A percentile compares a stretch with the other conserved stretches of the same genome.
These are phyloP conservation scores for Takashimella koratensis DNA, from an alignment of 1,284 basidiomycete species.

Conservation along the genomic window DNA sequence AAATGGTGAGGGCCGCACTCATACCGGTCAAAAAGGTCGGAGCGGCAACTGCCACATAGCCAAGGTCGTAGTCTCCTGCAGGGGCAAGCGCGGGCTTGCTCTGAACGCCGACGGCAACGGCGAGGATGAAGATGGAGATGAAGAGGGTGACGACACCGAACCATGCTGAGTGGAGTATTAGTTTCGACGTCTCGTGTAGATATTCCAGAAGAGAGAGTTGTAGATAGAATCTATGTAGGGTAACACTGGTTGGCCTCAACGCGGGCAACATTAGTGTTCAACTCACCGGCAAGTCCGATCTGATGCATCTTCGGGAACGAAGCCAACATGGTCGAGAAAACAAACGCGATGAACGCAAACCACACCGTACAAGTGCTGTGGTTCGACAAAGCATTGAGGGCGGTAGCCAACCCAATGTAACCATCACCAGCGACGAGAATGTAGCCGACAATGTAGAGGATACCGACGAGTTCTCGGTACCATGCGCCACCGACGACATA, in stretches of 20 bases:
- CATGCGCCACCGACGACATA: conserved; percentile 14
- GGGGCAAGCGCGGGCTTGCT: conserved; percentile 37
- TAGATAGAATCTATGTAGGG: conserved; percentile 35
- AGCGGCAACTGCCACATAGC: conserved; percentile 7
- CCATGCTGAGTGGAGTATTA: conserved; percentile 47
- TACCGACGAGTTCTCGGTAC: conserved; percentile 17
- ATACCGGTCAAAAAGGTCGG: conserved; percentile 16
- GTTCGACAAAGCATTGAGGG: conserved; percentile 20
- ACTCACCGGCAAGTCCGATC: conserved; percentile 6
- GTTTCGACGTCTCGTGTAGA: conserved; percentile 44
- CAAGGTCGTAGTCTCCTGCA: conserved; percentile 11
- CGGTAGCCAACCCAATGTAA: conserved; percentile 20
- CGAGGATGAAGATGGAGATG: conserved; percentile 43
- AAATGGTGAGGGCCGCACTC: conserved; percentile 14
- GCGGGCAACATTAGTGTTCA: no score
- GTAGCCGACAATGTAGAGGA: conserved; percentile 28
- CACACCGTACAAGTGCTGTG: conserved; percentile 20
- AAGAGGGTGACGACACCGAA: conserved; percentile 32
- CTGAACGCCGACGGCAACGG: conserved; percentile 44
- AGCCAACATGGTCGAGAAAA: conserved; percentile 1
- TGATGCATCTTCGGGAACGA: neutral
- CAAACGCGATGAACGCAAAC: conserved; percentile 3
- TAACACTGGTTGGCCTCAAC: no score
- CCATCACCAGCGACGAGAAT: conserved; percentile 16
- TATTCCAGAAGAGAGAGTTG: conserved; percentile 32